A percentile compares a stretch with the other conserved stretches of the same genome.
Conservation (phyloP, 768 basidiomycete genomes). For the Macrolepiota fuliginosa region DNA sequence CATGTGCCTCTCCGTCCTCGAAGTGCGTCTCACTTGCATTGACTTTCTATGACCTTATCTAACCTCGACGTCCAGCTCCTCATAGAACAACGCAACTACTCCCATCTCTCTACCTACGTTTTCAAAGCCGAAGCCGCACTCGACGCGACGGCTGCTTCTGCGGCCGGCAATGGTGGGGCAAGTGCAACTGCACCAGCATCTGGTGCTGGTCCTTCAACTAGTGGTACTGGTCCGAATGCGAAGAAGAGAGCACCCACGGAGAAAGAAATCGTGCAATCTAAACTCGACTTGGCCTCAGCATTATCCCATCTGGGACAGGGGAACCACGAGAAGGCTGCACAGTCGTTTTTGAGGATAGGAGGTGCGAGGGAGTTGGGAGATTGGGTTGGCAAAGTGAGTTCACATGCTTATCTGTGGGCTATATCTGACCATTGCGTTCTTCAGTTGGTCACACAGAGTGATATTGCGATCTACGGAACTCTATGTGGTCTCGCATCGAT, state of each 20-base stretch:
- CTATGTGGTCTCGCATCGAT: conserved; percentile 82
- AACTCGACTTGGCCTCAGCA: conserved; percentile 80
- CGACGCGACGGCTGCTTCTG: conserved; percentile 50
- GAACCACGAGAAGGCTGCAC: conserved; percentile 80
- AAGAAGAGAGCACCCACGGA: conserved; percentile 51
- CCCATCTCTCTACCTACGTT: conserved; percentile 87
- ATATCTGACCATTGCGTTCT: neutral
- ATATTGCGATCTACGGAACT: conserved; percentile 85
- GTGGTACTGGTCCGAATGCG: conserved; percentile 20
- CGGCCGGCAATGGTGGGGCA: conserved; percentile 18
- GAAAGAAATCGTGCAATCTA: conserved; percentile 68
- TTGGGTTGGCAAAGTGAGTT: conserved; percentile 69
- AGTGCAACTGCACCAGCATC: conserved; percentile 16
- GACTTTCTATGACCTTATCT: neutral
- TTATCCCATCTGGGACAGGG: conserved; percentile 70
- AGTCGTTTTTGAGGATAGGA: conserved; percentile 67
- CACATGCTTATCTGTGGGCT: neutral
- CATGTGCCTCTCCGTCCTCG: conserved; percentile 81
- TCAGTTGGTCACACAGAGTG: conserved; percentile 74
- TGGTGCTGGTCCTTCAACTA: conserved; percentile 17
- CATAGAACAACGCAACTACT: conserved; percentile 83
- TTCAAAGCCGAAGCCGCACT: conserved; percentile 95
- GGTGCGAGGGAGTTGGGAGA: conserved; percentile 64
- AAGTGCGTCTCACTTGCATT: conserved; percentile 41
- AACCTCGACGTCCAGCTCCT: conserved; percentile 52